Base-by-base conservation (phyloP, 1,284 basidiomycete species). In the Cystobasidium slooffiae region DNA sequence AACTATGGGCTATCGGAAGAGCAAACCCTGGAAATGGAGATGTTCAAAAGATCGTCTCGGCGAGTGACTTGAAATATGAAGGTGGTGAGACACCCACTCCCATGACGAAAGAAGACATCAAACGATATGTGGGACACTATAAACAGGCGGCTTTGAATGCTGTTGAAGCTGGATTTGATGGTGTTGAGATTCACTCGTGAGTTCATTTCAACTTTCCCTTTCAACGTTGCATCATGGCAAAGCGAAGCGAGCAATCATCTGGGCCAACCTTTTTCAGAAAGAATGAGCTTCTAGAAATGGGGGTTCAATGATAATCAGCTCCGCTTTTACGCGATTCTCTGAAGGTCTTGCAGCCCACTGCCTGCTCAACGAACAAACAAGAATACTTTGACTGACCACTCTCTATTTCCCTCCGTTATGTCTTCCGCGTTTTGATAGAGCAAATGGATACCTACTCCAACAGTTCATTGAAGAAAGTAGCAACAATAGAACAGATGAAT, bases 121-220 rank as follows among this genome's bases (percentile, higher is more conserved):
- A 82, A 14, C 76, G 78, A 8, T 84, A 86, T 68, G 81, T 88
- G 49, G 82, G 80, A 0, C 80, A 84, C 64, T 89, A 85, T 80
- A 84, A 82, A 51, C 78, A 83, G 1, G 83, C 87, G 0, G 87
- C 87, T 0, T 68, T 82, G 12, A 86, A 86, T 72, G 87, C 88
- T 3, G 85, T 87, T 61, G 83, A 85, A 78, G 87, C 88, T 31
- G 88, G 88, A 0, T 89, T 89, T 77, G 88, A 90, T 77, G 88
- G 88, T 44, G 86, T 89, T 43, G 88, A 90, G 82, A 78, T 85
- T 53, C 84, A 84, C 75, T 79, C 39, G 84, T 82, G 8, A 80
- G 63, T 39, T 22, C 8, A 14, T 46, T 49, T 20, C 39, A 9
- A 61, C 73, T 3, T 78, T 78, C 76, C 5, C 31, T 31, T 31